Conservation (phyloP, 805 yeast species). For the Ogataea zsoltii region DNA sequence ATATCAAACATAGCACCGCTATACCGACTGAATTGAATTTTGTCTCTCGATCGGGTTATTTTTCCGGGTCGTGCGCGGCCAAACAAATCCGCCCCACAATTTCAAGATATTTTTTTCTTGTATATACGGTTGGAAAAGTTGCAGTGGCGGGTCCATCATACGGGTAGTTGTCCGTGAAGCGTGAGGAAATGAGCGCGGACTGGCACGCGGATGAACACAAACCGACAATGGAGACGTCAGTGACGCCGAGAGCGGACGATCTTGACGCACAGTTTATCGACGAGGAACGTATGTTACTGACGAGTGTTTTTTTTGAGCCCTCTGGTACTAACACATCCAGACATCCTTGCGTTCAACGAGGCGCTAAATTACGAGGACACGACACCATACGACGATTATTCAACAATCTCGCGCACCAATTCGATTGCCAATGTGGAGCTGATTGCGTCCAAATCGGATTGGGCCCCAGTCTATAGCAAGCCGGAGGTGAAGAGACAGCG, state of each 20-base stretch:
- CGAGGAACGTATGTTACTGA: constrained; percentile 18
- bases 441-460: constrained; percentile 14
- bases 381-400: constrained; percentile 3
- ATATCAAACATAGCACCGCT: not conserved
- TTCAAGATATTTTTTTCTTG: no score
- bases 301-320: not conserved
- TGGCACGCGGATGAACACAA: not conserved
- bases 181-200: no score
- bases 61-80: not conserved
- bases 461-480: constrained; percentile 12
- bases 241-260: constrained; percentile 8
- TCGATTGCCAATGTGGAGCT: constrained; percentile 15
- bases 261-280: constrained; percentile 27
- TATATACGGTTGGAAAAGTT: no score
- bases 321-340: constrained; percentile 5
- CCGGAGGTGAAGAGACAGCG: not conserved
- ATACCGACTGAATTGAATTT: not conserved
- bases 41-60: no score
- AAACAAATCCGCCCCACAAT: not conserved
- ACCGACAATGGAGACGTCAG: not conserved
- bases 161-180: no score
- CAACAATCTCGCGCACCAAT: constrained; percentile 12
- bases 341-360: constrained; percentile 38
- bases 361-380: constrained; percentile 38
- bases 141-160: no score